These are phyloP conservation scores for Yamadazyma sp. DNA, from an alignment of 805 yeast genomes.

Conservation along the genomic window DNA sequence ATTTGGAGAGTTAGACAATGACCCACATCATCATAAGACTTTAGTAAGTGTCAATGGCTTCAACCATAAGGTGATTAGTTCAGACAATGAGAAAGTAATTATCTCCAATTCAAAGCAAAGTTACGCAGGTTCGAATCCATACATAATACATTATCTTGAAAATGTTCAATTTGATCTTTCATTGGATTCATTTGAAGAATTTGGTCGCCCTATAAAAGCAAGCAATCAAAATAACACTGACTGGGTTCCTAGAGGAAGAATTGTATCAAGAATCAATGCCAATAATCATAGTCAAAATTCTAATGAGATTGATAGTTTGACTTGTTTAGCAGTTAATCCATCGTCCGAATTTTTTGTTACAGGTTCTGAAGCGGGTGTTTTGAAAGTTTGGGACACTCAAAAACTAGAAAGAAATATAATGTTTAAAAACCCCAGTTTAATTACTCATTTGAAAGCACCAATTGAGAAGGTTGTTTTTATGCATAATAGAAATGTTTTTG, in stretches of 20 bases:
- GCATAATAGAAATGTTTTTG: slow-evolving; percentile 54
- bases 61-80: slow-evolving; percentile 36
- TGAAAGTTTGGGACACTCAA: slow-evolving; percentile 76
- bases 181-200: slow-evolving; percentile 61
- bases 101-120: slow-evolving; percentile 46
- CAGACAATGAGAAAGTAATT: slow-evolving; percentile 27
- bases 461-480: slow-evolving; percentile 52
- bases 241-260: slow-evolving; percentile 10
- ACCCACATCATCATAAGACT: slow-evolving; percentile 17
- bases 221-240: slow-evolving; percentile 3
- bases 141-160: slow-evolving; percentile 54
- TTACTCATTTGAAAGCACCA: slow-evolving; percentile 46
- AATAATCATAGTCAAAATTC: neutral
- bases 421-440: slow-evolving; percentile 43
- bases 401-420: slow-evolving; percentile 62
- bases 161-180: slow-evolving; percentile 55
- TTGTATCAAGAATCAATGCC: slow-evolving; percentile 6
- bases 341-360: slow-evolving; percentile 67
- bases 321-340: slow-evolving; percentile 55
- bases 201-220: slow-evolving; percentile 43
- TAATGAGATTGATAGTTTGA: slow-evolving; percentile 41
- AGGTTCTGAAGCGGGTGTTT: slow-evolving; percentile 70
- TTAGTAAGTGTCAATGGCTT: slow-evolving; percentile 10
- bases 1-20: slow-evolving; percentile 43
- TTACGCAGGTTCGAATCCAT: slow-evolving; percentile 67